These are phyloP conservation scores for Penicillium angulare DNA, from an alignment of 495 filamentous ascomycete genomes.

Conservation along the genomic window DNA sequence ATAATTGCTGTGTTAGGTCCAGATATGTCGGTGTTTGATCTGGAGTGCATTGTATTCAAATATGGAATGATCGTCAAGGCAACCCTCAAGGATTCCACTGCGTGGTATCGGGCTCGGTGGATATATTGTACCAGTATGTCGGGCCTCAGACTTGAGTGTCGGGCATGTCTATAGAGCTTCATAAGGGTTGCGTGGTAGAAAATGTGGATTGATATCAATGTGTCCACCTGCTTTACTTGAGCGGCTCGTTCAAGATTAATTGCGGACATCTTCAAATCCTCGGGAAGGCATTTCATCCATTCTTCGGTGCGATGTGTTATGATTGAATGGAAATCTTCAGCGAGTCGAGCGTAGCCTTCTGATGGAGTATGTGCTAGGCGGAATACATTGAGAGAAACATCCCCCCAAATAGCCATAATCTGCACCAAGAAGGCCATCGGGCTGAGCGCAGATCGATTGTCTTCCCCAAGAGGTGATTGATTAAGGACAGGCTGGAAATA, in stretches of 20 bases:
- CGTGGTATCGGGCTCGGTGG: conserved; percentile 40
- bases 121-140: conserved; percentile 35
- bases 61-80: conserved; percentile 27
- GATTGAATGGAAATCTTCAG: conserved; percentile 50
- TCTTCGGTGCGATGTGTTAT: conserved; percentile 49
- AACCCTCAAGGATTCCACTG: conserved; percentile 40
- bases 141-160: conserved; percentile 31
- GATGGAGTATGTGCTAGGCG: conserved; percentile 50
- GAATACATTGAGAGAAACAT: conserved; percentile 58
- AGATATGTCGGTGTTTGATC: conserved; percentile 13
- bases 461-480: conserved; percentile 21
- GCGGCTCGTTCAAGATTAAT: conserved; percentile 51
- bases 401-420: conserved; percentile 61
- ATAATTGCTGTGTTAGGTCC: conserved; percentile 21
- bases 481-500: conserved; percentile 54
- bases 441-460: conserved; percentile 40
- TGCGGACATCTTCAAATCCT: conserved; percentile 44
- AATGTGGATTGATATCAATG: conserved; percentile 59
- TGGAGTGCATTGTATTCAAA: conserved; percentile 19
- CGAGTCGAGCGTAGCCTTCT: conserved; percentile 38
- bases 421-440: conserved; percentile 60
- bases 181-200: conserved; percentile 60
- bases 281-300: conserved; percentile 47
- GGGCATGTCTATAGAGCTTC: conserved; percentile 61
- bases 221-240: conserved; percentile 43